These are phyloP conservation scores for Globisporangium polare DNA, from an alignment of 352 stramenopile species.

Conservation along the genomic window DNA sequence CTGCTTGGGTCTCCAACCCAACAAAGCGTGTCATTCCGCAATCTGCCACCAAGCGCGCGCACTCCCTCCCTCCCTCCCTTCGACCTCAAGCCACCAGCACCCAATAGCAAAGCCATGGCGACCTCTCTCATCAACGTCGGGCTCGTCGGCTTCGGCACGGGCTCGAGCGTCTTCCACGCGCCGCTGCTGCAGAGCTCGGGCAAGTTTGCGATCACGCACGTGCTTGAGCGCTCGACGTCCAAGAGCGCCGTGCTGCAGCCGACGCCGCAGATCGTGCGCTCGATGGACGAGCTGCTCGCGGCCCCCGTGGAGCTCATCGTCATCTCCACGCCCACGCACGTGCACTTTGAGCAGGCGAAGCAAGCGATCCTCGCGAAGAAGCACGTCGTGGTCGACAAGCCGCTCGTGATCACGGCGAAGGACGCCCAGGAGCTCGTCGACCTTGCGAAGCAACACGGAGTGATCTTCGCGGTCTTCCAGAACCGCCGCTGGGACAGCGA, in stretches of 20 bases:
- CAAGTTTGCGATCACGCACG: conserved; percentile 68
- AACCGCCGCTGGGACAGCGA: conserved; percentile 76
- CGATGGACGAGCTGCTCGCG: conserved; percentile 64
- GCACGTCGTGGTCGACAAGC: conserved; percentile 78
- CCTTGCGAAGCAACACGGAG: conserved; percentile 39
- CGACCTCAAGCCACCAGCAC: not conserved
- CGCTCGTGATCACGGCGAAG: conserved; percentile 49
- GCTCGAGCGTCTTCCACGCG: conserved; percentile 71
- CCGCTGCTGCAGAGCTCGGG: conserved; percentile 58
- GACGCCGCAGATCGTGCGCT: conserved; percentile 54
- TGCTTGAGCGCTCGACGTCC: conserved; percentile 65
- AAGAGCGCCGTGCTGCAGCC: conserved; percentile 52
- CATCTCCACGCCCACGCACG: conserved; percentile 66
- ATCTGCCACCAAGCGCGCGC: not conserved
- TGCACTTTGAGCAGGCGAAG: conserved; percentile 77
- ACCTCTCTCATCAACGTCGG: conserved; percentile 41
- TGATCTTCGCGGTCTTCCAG: conserved; percentile 75
- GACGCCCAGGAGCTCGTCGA: conserved; percentile 51
- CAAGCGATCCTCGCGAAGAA: conserved; percentile 63
- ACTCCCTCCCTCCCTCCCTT: not conserved
- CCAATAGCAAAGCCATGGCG: not conserved
- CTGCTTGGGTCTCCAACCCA: not conserved
- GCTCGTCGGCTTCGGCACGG: conserved; percentile 69
- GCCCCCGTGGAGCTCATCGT: conserved; percentile 60
- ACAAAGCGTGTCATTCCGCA: conserved; percentile 2